phyloP scores from a whole-genome alignment of 441 rosid genomes.

The Rhodomyrtus psidioides region DNA sequence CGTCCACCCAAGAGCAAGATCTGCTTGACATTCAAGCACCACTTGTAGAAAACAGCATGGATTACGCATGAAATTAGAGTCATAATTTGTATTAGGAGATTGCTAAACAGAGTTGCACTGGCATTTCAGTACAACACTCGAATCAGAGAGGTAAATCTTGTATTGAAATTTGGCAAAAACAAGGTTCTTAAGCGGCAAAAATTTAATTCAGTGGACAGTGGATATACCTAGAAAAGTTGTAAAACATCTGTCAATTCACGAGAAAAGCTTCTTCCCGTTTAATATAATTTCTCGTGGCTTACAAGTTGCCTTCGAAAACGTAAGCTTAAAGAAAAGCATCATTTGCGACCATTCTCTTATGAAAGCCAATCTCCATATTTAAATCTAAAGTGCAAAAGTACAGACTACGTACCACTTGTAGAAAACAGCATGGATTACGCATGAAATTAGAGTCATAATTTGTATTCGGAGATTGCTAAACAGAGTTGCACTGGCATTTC shows the following conservation, averaged over 20 bases:
- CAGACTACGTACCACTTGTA: not conserved
- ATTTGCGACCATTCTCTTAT: not conserved
- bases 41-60: not conserved
- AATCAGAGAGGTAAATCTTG: not conserved
- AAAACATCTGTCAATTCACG: not conserved
- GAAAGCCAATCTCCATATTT: not conserved
- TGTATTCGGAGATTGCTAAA: not conserved
- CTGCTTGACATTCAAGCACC: not conserved
- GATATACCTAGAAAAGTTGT: not conserved
- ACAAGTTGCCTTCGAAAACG: not conserved
- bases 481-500: not conserved
- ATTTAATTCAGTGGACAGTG: not conserved
- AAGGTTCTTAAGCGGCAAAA: not conserved
- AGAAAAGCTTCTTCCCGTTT: not conserved
- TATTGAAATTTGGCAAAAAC: not conserved
- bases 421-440: not conserved
- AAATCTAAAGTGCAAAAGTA: not conserved
- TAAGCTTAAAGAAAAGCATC: not conserved
- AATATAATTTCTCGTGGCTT: not conserved
- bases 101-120: not conserved
- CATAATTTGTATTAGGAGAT: not conserved
- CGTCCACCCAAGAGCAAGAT: not conserved
- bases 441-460: not conserved
- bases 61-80: not conserved
- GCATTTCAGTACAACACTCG: not conserved